A percentile compares a stretch with the other conserved stretches of the same genome.
These are phyloP conservation scores for Skeletonema costatum DNA, from an alignment of 108 stramenopile species.

Conservation along the genomic window DNA sequence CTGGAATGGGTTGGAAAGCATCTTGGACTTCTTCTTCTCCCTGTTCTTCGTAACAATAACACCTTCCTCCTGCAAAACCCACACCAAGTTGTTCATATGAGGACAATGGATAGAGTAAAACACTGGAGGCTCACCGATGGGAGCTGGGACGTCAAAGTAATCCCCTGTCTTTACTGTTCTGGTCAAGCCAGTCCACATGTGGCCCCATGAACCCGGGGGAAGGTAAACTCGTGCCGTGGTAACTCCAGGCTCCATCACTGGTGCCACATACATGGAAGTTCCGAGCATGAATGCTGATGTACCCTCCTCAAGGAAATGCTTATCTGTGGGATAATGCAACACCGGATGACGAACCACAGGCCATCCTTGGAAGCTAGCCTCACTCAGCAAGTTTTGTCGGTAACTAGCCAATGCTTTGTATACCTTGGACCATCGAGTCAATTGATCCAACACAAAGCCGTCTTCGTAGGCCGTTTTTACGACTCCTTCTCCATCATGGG, in stretches of 20 bases:
- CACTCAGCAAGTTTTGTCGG: constrained; percentile 40
- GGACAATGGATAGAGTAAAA: constrained; percentile 9
- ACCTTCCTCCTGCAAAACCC: neutral
- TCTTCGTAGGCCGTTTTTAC: constrained; percentile 37
- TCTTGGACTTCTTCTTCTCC: neutral
- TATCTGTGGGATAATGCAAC: constrained; percentile 50
- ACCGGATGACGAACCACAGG: constrained; percentile 59
- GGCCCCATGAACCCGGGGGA: constrained; percentile 42
- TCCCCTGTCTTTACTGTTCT: neutral
- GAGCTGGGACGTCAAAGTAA: constrained; percentile 25
- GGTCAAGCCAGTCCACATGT: constrained; percentile 37
- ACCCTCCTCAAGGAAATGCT: constrained; percentile 16
- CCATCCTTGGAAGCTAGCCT: constrained; percentile 48
- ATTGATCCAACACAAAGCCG: constrained; percentile 24
- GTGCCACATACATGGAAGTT: constrained; percentile 34
- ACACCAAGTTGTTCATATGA: neutral
- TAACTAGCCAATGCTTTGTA: constrained; percentile 50
- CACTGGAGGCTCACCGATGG: constrained; percentile 42
- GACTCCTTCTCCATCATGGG: constrained; percentile 40
- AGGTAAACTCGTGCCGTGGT: constrained; percentile 31
- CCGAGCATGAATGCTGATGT: constrained; percentile 43
- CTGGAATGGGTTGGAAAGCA: neutral
- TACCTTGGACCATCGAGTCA: constrained; percentile 42
- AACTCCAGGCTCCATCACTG: constrained; percentile 40
- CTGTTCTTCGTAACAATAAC: neutral